Conservation (phyloP, 495 filamentous ascomycete species). For the Viridothelium virens region DNA sequence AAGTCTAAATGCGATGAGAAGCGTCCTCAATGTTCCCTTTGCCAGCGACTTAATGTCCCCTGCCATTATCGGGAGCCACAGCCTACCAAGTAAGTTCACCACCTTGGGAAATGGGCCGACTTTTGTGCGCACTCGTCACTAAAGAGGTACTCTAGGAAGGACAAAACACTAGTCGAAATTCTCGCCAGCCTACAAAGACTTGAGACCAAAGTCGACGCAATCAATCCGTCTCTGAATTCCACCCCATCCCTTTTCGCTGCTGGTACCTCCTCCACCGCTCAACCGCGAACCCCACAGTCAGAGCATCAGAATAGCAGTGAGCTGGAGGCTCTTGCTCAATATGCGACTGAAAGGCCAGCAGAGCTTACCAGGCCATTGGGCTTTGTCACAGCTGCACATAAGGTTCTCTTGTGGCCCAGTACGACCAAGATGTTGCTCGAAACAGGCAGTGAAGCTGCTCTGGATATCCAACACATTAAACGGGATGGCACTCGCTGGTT, state of each 20-base stretch:
- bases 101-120: not conserved
- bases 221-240: constrained; percentile 24
- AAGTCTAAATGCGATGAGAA: constrained; percentile 34
- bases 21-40: constrained; percentile 31
- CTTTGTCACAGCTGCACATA: constrained; percentile 49
- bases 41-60: constrained; percentile 42
- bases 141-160: constrained; percentile 40
- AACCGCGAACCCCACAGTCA: not conserved
- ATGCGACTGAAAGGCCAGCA: constrained; percentile 6
- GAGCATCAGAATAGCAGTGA: not conserved
- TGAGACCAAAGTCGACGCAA: constrained; percentile 44
- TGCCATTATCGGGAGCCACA: constrained; percentile 55
- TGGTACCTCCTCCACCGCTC: not conserved
- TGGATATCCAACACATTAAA: constrained; percentile 26
- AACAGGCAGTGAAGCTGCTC: constrained; percentile 29
- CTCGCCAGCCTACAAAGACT: constrained; percentile 47
- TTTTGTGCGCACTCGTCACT: constrained; percentile 11
- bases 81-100: constrained; percentile 51
- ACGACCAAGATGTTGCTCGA: constrained; percentile 42
- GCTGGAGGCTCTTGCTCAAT: not conserved
- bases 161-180: constrained; percentile 55
- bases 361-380: constrained; percentile 32
- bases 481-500: constrained; percentile 44
- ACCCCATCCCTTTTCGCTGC: constrained; percentile 3
- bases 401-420: constrained; percentile 51